These are phyloP conservation scores for Eucalyptus lansdowneana DNA, from an alignment of 345 rosid genomes.

Conservation along the genomic window DNA sequence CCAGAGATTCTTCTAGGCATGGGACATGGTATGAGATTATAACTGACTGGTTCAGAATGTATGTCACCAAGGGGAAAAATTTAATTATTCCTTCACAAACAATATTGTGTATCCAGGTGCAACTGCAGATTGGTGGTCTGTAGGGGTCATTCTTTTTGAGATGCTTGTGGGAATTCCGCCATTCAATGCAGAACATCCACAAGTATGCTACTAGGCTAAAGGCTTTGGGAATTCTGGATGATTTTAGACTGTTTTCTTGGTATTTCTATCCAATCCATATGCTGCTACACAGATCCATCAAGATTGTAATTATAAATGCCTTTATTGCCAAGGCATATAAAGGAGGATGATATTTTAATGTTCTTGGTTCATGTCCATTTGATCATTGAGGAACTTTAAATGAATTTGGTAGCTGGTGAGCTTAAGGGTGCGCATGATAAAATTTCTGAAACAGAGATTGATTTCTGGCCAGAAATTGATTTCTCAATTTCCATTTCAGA, in stretches of 20 bases:
- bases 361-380: neutral
- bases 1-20: slow-evolving; percentile 99
- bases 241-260: neutral
- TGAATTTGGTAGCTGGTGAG: neutral
- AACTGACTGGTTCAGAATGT: neutral
- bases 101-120: slow-evolving; percentile 32
- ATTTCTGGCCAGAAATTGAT: no score
- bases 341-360: neutral
- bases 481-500: no score
- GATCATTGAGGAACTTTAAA: neutral
- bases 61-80: neutral
- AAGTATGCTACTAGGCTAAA: slow-evolving; percentile 25
- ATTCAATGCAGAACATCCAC: slow-evolving; percentile 89
- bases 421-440: no score
- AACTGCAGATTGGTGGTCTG: slow-evolving; percentile 99
- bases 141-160: slow-evolving; percentile 88
- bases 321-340: neutral
- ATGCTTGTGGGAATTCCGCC: slow-evolving; percentile 90
- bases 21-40: slow-evolving; percentile 65
- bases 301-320: neutral
- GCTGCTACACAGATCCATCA: neutral
- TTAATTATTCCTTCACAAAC: neutral
- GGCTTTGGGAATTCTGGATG: neutral
- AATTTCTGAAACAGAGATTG: no score
- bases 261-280: neutral